These are phyloP conservation scores for Ceratocystis ficicola DNA, from an alignment of 2,329 filamentous ascomycete genomes.

Conservation along the genomic window DNA sequence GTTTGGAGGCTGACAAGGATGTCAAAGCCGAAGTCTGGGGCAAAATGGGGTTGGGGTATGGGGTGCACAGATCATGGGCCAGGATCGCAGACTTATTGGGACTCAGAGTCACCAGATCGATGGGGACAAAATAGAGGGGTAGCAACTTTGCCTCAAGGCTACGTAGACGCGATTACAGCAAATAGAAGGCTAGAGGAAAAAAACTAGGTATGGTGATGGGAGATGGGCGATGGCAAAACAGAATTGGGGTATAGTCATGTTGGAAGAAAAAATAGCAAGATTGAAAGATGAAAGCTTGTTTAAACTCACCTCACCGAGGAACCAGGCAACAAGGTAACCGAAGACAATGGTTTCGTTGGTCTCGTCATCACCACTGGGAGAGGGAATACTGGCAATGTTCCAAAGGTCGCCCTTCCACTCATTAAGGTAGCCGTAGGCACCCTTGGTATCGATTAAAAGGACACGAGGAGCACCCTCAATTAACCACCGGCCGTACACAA, in stretches of 20 bases:
- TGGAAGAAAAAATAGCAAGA: neutral
- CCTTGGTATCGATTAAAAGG: conserved; percentile 86
- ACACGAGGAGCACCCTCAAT: conserved; percentile 94
- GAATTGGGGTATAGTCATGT: neutral
- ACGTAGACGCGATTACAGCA: neutral
- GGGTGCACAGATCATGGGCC: conserved; percentile 14
- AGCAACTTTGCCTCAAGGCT: neutral
- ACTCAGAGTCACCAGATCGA: conserved; percentile 2
- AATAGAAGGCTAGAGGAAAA: neutral
- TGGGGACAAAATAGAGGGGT: conserved; percentile 6
- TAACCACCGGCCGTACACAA: conserved; percentile 90
- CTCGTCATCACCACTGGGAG: conserved; percentile 79
- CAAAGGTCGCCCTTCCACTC: conserved; percentile 97
- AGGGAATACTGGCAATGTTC: conserved; percentile 87
- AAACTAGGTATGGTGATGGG: neutral
- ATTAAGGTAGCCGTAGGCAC: conserved; percentile 77
- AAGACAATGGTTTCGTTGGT: conserved; percentile 97
- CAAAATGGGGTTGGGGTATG: conserved; percentile 15
- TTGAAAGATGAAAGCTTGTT: neutral
- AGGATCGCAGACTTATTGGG: conserved; percentile 19
- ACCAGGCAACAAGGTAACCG: conserved; percentile 95
- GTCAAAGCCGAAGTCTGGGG: conserved; percentile 9
- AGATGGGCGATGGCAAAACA: neutral
- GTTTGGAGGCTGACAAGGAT: conserved; percentile 21
- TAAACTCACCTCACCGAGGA: conserved; percentile 73